These are phyloP conservation scores for Butyriboletus loyo DNA, from an alignment of 768 basidiomycete genomes.

Conservation along the genomic window DNA sequence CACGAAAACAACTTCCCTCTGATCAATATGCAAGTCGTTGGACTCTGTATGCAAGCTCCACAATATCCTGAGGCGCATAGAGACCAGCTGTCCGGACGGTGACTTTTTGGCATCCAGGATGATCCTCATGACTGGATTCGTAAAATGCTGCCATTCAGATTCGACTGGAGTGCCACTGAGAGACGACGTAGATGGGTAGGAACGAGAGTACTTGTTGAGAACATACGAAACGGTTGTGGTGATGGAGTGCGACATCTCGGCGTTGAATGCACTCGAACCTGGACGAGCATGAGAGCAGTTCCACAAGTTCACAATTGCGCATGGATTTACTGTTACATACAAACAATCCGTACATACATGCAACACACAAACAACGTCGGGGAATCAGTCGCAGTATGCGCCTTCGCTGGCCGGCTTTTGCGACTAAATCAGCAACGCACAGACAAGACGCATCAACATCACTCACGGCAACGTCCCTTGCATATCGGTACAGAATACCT, in stretches of 20 bases:
- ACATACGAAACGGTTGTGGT: slow-evolving; percentile 56
- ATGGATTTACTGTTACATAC: slow-evolving; percentile 11
- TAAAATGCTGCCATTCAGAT: slow-evolving; percentile 76
- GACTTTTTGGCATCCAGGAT: slow-evolving; percentile 59
- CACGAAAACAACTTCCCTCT: slow-evolving; percentile 66
- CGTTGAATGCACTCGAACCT: background rate
- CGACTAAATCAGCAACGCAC: slow-evolving; percentile 5
- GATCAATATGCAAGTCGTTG: slow-evolving; percentile 38
- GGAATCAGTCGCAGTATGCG: slow-evolving; percentile 71
- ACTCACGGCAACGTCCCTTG: slow-evolving; percentile 82
- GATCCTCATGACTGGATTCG: slow-evolving; percentile 64
- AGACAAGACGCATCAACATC: slow-evolving; percentile 1
- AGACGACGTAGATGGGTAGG: slow-evolving; percentile 41
- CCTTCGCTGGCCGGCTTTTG: slow-evolving; percentile 75
- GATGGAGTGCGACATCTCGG: slow-evolving; percentile 37
- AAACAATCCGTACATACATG: background rate
- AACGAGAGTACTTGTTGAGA: slow-evolving; percentile 66
- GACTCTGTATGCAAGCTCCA: slow-evolving; percentile 52
- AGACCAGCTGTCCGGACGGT: slow-evolving; percentile 50
- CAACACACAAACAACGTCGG: background rate
- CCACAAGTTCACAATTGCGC: background rate
- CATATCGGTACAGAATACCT: slow-evolving; percentile 77
- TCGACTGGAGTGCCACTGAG: slow-evolving; percentile 19
- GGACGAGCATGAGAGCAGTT: background rate
- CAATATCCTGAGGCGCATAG: slow-evolving; percentile 60